phyloP scores from a whole-genome alignment of 1,284 basidiomycete genomes.

The Grifola frondosa region DNA sequence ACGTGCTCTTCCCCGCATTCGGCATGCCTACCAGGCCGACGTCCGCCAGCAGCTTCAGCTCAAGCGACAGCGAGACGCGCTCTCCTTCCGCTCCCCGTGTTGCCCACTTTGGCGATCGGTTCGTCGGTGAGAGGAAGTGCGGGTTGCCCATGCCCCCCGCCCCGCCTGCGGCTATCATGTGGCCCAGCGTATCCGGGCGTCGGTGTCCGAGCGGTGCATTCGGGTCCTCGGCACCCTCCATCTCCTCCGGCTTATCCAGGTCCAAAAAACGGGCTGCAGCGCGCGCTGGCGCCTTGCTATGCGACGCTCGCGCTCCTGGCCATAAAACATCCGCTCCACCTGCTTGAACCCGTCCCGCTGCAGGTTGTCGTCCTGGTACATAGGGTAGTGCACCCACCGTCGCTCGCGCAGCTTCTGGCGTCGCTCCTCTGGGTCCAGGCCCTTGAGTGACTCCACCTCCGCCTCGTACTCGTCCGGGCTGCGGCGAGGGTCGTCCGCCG shows the following conservation, averaged over 20 bases:
- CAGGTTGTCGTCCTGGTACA: conserved; percentile 60
- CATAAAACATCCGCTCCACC: conserved; percentile 66
- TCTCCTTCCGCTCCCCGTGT: conserved; percentile 82
- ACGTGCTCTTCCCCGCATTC: conserved; percentile 89
- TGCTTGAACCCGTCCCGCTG: conserved; percentile 68
- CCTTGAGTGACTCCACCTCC: conserved; percentile 60
- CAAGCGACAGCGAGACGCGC: conserved; percentile 81
- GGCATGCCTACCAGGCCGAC: conserved; percentile 95
- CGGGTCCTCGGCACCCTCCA: conserved; percentile 45
- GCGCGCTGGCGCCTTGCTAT: conserved; percentile 44
- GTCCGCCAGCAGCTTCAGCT: conserved; percentile 93
- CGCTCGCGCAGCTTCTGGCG: conserved; percentile 60
- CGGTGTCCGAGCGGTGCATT: conserved; percentile 67
- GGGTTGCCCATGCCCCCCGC: conserved; percentile 89
- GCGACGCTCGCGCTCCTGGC: conserved; percentile 63
- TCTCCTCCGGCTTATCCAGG: conserved; percentile 50
- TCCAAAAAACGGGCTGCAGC: conserved; percentile 56
- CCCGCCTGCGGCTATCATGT: conserved; percentile 81
- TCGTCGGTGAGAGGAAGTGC: conserved; percentile 68
- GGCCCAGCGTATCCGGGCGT: conserved; percentile 57
- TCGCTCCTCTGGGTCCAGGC: conserved; percentile 46
- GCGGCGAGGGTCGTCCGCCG: conserved; percentile 59
- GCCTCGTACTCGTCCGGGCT: conserved; percentile 66
- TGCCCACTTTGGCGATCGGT: conserved; percentile 80
- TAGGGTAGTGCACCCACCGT: conserved; percentile 81